Percentiles rank a stretch among this genome's conserved stretches.
Conservation (phyloP, 2,329 filamentous ascomycete genomes). For the Fusarium austroafricanum region DNA sequence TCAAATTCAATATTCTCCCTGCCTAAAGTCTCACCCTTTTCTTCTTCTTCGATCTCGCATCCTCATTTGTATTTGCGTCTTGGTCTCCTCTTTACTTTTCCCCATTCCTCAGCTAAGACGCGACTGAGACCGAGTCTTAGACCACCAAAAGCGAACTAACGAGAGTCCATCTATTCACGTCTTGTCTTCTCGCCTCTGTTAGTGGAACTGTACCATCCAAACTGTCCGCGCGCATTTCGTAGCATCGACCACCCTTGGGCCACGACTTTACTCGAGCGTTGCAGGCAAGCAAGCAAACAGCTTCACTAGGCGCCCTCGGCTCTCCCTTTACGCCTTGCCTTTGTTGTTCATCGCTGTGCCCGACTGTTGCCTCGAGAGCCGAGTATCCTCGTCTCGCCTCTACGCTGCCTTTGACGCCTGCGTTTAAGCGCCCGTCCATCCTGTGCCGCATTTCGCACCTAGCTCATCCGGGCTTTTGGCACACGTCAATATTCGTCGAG, state of each 20-base stretch:
- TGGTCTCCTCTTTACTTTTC: slow-evolving; percentile 5
- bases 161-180: neutral
- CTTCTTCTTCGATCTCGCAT: slow-evolving; percentile 14
- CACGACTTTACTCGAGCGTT: slow-evolving; percentile 32
- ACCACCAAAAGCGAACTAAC: slow-evolving; percentile 22
- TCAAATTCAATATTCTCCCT: slow-evolving; percentile 20
- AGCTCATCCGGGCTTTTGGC: slow-evolving; percentile 27
- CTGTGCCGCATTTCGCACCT: slow-evolving; percentile 39
- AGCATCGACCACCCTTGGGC: slow-evolving; percentile 36
- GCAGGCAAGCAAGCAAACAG: slow-evolving; percentile 26
- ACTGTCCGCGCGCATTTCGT: slow-evolving; percentile 9
- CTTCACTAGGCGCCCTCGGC: slow-evolving; percentile 31
- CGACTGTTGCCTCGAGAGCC: slow-evolving; percentile 22
- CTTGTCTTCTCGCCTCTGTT: neutral
- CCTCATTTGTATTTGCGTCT: slow-evolving; percentile 1
- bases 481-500: slow-evolving; percentile 35
- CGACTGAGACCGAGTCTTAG: slow-evolving; percentile 26
- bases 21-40: slow-evolving; percentile 13
- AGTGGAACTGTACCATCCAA: slow-evolving; percentile 14
- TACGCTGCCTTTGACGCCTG: slow-evolving; percentile 18
- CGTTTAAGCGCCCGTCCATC: slow-evolving; percentile 36
- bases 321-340: slow-evolving; percentile 11
- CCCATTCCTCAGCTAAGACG: slow-evolving; percentile 29
- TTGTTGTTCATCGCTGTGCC: slow-evolving; percentile 12
- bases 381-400: slow-evolving; percentile 24